Evolutionary conservation across 371 early-diverging fungal genomes (phyloP), one percentile per base, ranked within the genome.

Genomic region (Syncephalis plumigaleata): DNA sequence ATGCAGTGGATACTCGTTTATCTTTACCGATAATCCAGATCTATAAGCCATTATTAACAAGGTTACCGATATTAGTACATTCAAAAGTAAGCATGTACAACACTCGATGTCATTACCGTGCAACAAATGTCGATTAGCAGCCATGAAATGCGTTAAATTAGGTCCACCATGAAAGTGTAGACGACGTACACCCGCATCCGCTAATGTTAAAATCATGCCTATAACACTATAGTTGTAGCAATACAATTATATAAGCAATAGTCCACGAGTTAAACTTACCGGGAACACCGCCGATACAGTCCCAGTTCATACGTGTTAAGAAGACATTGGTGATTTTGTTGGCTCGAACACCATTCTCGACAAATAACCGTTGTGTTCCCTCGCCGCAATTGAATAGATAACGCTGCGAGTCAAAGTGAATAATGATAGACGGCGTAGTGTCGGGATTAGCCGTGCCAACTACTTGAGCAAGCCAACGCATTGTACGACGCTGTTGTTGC

Each of bases 371-470:
- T 63, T 97, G 97, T 0, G 82, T 82, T 7, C 91, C 91, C 58
- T 97, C 97, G 39, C 87, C 74, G 60, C 91, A 91, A 64, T 93
- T 93, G 71, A 97, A 85, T 55, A 97, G 63, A 55, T 93, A 93
- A 9, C 90, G 75, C 38, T 78, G 75, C 18, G 43, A 45, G 50
- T 87, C 84, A 56, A 88, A 84, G 49, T 81, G 78, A 16, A 88
- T 59, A 49, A 91, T 55, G 15, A 93, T 58, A 21, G 84, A 71
- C 1, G 91, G 81, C 4, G 77, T 60, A n/a, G 74, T 66, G 55
- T 78, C 82, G 48, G 58, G 66, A 18, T 77, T 75, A 46, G 72
- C 68, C 26, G 82, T 73, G 38, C 81, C 81, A 31, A 91, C 51
- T 37, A 91, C 58, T 55, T 84, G 87, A 26, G 87, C 60, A 49